Conservation (phyloP, 345 rosid species). For the Aegle marmelos region DNA sequence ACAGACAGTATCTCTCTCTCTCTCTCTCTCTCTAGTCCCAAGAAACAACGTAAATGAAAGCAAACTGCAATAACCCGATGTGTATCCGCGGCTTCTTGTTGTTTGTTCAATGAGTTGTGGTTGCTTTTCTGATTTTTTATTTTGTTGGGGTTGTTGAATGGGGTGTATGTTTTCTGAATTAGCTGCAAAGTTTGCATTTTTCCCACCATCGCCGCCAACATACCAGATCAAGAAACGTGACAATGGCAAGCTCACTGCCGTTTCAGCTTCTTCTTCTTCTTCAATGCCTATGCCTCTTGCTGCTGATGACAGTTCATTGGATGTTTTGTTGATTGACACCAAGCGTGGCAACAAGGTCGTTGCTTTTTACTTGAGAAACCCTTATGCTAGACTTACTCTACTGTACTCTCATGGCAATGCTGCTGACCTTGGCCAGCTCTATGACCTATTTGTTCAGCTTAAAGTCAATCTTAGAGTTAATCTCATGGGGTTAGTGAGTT, state of each 20-base stretch:
- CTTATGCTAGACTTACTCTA: conserved; percentile 87
- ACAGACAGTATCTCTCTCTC: too few species aligned
- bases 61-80: conserved; percentile 2
- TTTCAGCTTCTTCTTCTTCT: conserved; percentile 42
- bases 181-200: conserved; percentile 96
- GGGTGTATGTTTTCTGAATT: conserved; percentile 93
- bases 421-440: conserved; percentile 98
- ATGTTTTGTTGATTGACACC: conserved; percentile 70
- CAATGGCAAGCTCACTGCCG: conserved; percentile 63
- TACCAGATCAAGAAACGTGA: conserved; percentile 69
- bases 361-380: conserved; percentile 80
- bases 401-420: conserved; percentile 99
- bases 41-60: neutral
- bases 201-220: conserved; percentile 96
- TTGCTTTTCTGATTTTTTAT: conserved; percentile 2
- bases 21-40: too few species aligned
- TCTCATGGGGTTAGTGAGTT: conserved; percentile 73
- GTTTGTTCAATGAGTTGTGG: conserved; percentile 37
- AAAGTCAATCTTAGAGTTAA: conserved; percentile 96
- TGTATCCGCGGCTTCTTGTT: conserved; percentile 17
- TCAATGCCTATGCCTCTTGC: conserved; percentile 61
- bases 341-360: conserved; percentile 78
- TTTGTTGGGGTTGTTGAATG: conserved; percentile 43
- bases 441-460: conserved; percentile 96
- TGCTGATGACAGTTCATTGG: conserved; percentile 74